Evolutionary conservation across 768 basidiomycete genomes (phyloP), one percentile per base, ranked within the genome.

Genomic region (Amanita pseudoporphyria): DNA sequence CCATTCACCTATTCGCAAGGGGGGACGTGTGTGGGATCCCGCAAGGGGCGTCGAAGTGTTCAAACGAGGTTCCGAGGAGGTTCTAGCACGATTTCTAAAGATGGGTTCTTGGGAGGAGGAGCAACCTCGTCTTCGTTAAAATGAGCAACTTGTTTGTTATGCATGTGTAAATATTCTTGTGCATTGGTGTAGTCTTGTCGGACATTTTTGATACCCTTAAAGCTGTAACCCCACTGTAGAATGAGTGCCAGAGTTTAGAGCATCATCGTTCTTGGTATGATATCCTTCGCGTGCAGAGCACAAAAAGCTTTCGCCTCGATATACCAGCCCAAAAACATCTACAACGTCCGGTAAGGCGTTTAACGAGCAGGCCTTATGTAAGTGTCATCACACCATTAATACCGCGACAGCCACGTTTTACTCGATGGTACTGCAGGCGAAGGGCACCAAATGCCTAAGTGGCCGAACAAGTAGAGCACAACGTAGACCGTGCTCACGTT

Each of bases 61-160:
- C 67, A 93, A 91, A 64, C 79, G 78, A 45, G 84, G 84, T 10
- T 91, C 89, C 2, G 90, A 94, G 62, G 86, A 93, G 57, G 88
- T 92, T 21, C 71, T 94, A 24, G 79, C 85, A 9, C 72, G 86
- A 42, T 92, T 94, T 65, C 68, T 92, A 68, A 84, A 78, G 59
- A 82, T 84, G 76, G 80, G 83, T 18, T 77, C 82, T 42, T 83
- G 78, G 74, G 83, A 83, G 52, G 75, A 79, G 22, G 78, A 79
- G 42, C 61, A 35, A 40, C 45, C 52, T 16, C 64, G 58, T 62
- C 36, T 30, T 6, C 45, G 26, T 24, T 39, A 22, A 45, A 18
- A 21, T 14, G 18, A 24, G 9, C 24, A 9, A 10, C 26, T 32
- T 38, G 50, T 51, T n/a, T 24, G 14, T n/a, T 16, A 16, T 37